Base-by-base conservation (phyloP, 2,329 filamentous ascomycete species). In the Rhynchosporium secalis region DNA sequence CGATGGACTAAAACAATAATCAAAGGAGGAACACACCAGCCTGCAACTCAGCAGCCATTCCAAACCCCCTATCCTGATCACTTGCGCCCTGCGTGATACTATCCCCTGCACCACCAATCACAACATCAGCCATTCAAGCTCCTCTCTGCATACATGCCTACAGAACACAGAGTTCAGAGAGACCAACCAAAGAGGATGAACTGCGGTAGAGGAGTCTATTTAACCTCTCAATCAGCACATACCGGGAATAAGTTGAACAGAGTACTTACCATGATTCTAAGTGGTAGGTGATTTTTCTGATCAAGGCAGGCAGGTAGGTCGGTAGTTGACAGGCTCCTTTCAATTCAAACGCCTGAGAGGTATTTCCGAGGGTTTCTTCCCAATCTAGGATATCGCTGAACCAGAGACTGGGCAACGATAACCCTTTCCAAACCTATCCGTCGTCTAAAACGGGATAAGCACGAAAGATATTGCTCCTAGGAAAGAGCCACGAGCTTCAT, bases 61-160 rank as follows among this genome's bases (percentile, higher is more conserved):
- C 64, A 64, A 71, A 70, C 3, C 68, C 69, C 13, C 58, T 64
- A 1, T 61, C 49, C 51, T 69, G 68, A 31, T 65, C 61, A 15
- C 64, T 58, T 40, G 69, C 63, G 38, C 67, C 60, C 52, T 71
- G 63, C 6, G 68, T 72, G 13, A 72, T 66, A 33, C 68, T 70
- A 46, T 72, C 70, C 45, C 70, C 70, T 72, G 15, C 5, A 41
- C 31, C 31, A 9, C 20, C 20, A 20, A 20, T 20, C 20, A 13
- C 45, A 49, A 31, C 36, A 15, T 33, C 45, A 52, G 46, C 12
- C 36, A 20, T 20, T 20, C 20, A 20, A 20, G 20, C 20, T 20
- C 20, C 20, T 20, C 20, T 20, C 20, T 20, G 20, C 20, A 20
- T 20, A 20, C 20, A 20, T 20, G 1, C 20, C 20, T 20, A 20